Percentiles rank a stretch among this genome's conserved stretches.
phyloP scores from a whole-genome alignment of 2,329 filamentous ascomycete species.

The Colletotrichum lindemuthianum region DNA sequence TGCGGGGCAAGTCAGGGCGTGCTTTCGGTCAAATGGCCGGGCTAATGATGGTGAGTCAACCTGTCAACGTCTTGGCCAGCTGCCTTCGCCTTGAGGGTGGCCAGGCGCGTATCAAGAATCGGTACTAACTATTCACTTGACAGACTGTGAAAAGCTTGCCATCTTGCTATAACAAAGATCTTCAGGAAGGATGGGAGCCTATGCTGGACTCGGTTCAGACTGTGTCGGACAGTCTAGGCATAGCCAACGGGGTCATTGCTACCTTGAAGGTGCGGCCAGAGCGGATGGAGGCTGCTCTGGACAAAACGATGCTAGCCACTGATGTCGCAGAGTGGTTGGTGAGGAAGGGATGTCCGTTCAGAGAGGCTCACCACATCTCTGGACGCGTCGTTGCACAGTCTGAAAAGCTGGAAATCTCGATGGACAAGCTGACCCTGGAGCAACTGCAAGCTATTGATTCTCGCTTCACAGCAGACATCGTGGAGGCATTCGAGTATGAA shows the following conservation, averaged over 20 bases:
- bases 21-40: conserved; percentile 60
- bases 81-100: conserved; percentile 34
- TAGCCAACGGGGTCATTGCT: conserved; percentile 77
- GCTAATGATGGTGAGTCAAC: conserved; percentile 64
- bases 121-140: conserved; percentile 40
- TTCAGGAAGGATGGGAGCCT: conserved; percentile 81
- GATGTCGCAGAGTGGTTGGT: conserved; percentile 72
- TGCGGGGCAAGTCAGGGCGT: conserved; percentile 48
- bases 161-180: conserved; percentile 80
- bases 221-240: conserved; percentile 76
- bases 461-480: conserved; percentile 74
- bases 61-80: conserved; percentile 39
- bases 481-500: conserved; percentile 75
- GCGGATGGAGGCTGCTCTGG: conserved; percentile 76
- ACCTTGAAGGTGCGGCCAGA: conserved; percentile 73
- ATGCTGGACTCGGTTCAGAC: conserved; percentile 81
- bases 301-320: conserved; percentile 79
- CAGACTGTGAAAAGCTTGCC: conserved; percentile 70
- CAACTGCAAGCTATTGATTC: conserved; percentile 74
- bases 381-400: conserved; percentile 77
- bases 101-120: conserved; percentile 41
- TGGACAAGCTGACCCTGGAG: conserved; percentile 74
- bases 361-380: conserved; percentile 81
- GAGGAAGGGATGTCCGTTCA: conserved; percentile 75
- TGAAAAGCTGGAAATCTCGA: conserved; percentile 69